Evolutionary conservation across 2,329 filamentous ascomycete genomes (phyloP), one percentile per base, ranked within the genome.

Genomic region (Tolypocladium sp.): DNA sequence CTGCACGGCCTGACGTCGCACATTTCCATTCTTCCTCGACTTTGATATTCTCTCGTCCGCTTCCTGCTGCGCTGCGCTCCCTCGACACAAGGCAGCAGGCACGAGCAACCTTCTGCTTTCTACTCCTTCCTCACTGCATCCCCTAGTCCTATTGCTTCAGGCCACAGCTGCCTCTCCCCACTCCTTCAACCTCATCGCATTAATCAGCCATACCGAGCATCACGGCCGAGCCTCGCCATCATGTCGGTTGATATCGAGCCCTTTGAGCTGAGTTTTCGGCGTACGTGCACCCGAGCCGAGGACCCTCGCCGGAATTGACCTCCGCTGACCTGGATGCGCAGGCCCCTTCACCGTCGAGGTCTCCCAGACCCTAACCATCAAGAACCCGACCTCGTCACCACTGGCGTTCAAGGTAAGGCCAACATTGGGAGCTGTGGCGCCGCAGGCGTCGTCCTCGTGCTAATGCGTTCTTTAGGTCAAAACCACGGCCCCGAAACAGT

Each of bases 401-500:
- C 77, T 89, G 64, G 86, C 85, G 44, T 89, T 89, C 79, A 89
- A 89, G 83, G 85, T 88, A 79, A 63, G 77, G 60, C 40, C 37
- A 27, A 12, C 30, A 30, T 12, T 7, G 25, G 30, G 17, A 54
- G 17, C 38, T 27, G 12, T 53, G n/a, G 55, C 56, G 42, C 59
- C 49, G 55, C 41, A 52, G 61, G 52, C 59, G 64, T 27, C 15
- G 20, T 54, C 35, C 27, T 56, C 30, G 38, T 62, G 57, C 63
- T 70, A 40, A 68, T 58, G 51, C 33, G 51, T n/a, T 44, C 57
- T 42, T 17, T 67, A 96, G 92, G 94, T 99, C 76, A 99, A 99
- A 86, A 99, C 94, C 55, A 99, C 94, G 63, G 94, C 94, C 56
- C 94, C 94, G 40, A 97, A 97, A 79, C 94, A 97, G 93, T 99